Percentiles rank a stretch among this genome's conserved stretches.
Conservation (phyloP, 1,284 basidiomycete genomes). For the Rhodotorula glutinis region DNA sequence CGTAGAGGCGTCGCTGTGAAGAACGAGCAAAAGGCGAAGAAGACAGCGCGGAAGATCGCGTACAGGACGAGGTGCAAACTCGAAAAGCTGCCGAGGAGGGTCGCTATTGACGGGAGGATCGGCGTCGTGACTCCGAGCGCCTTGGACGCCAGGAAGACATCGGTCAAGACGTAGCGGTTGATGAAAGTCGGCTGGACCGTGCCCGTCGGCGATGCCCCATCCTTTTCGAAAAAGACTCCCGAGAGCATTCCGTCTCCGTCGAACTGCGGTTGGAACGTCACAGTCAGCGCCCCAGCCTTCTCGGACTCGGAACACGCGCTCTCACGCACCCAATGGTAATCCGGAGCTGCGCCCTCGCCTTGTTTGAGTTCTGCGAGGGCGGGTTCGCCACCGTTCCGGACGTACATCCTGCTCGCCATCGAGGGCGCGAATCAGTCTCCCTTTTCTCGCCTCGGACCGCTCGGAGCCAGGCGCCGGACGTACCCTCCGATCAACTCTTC, state of each 20-base stretch:
- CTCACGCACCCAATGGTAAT: conserved; percentile 43
- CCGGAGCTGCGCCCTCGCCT: conserved; percentile 28
- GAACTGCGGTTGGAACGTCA: conserved; percentile 42
- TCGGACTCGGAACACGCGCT: conserved; percentile 45
- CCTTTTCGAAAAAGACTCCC: conserved; percentile 51
- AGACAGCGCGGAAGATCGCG: conserved; percentile 50
- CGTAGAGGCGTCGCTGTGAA: conserved; percentile 45
- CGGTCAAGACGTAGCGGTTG: conserved; percentile 50
- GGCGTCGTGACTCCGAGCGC: conserved; percentile 46
- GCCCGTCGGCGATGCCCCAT: conserved; percentile 6
- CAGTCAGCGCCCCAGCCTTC: conserved; percentile 11
- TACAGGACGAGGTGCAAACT: conserved; percentile 48
- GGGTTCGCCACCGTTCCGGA: conserved; percentile 55
- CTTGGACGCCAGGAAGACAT: conserved; percentile 46
- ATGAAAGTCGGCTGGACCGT: conserved; percentile 45
- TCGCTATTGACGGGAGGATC: conserved; percentile 53
- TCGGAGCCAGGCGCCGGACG: neutral
- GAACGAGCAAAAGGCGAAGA: conserved; percentile 47
- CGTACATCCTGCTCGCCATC: conserved; percentile 48
- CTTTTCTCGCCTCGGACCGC: neutral
- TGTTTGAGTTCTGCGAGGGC: conserved; percentile 18
- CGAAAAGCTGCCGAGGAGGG: conserved; percentile 52
- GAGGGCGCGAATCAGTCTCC: neutral
- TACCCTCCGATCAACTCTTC: conserved; percentile 46
- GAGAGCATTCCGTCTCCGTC: conserved; percentile 55